Base-by-base conservation (phyloP, 768 basidiomycete species). In the Termitomyces sp. region DNA sequence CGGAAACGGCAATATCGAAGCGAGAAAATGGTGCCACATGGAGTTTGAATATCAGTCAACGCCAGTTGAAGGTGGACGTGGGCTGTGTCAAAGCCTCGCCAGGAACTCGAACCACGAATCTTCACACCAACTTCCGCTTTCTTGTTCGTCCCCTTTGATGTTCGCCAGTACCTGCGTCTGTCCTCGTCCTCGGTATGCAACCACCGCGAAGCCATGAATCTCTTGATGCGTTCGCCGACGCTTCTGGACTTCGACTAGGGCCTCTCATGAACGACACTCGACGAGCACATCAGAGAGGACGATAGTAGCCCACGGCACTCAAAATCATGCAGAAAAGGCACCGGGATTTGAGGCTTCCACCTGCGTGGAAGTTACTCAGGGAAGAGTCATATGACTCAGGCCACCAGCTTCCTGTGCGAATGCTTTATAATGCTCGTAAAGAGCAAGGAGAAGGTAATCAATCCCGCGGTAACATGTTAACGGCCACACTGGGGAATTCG, bases 221-320 rank as follows among this genome's bases (percentile, higher is more conserved):
- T 80, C 81, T 81, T 69, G 75, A 74, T 76, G 80, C 78, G 80
- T 72, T 63, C 71, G 70, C 72, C 75, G 72, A 72, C 80, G 75
- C 76, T 84, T 84, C 63, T 75, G 77, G 71, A 71, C 75, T 74
- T 74, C 76, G 57, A 65, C 75, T 65, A 66, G 61, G 58, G 62
- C 57, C 50, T 58, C 60, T 70, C 60, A 22, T 47, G 44, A 54
- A 33, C 61, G 46, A 49, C 59, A 49, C 59, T 65, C 54, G 41
- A 48, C 44, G 49, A 51, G 47, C 64, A 46, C 59, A 65, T 63
- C 64, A 55, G 58, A 66, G 68, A 63, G 65, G 61, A 59, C 63
- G 47, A 50, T 59, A 69, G 75, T 66, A 73, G 76, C 70, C 79
- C 78, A 81, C 81, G 84, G 83, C 71, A 73, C 75, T 74, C 77